phyloP scores from a whole-genome alignment of 345 rosid species.

The Angophora floribunda region DNA sequence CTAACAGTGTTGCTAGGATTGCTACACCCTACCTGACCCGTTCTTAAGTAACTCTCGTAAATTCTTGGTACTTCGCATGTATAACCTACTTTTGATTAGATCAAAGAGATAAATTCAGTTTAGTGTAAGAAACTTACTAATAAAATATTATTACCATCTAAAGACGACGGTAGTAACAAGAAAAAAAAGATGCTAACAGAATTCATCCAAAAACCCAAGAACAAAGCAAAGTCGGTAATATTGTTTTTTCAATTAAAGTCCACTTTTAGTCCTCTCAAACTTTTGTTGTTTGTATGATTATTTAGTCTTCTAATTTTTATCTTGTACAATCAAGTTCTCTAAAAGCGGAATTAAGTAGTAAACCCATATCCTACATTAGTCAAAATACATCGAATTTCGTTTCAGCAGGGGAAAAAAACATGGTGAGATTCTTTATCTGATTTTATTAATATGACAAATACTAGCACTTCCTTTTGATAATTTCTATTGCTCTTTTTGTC shows the following conservation, averaged over 20 bases:
- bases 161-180: accelerated
- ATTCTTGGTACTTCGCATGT: not conserved
- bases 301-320: not conserved
- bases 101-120: not conserved
- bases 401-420: not conserved
- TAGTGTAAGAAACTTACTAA: not conserved
- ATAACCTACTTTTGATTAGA: not conserved
- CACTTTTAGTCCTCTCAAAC: not conserved
- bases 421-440: not conserved
- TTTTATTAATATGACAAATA: not conserved
- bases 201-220: not conserved
- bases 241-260: not conserved
- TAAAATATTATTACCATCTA: not conserved
- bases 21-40: not conserved
- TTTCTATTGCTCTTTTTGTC: not conserved
- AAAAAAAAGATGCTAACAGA: not conserved
- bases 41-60: not conserved
- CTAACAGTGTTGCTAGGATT: not conserved
- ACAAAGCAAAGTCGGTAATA: not conserved
- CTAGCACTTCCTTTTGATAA: not conserved
- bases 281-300: not conserved
- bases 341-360: not conserved
- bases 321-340: not conserved
- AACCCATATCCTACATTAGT: not conserved
- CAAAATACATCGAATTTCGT: not conserved